Percentiles rank a stretch among this genome's conserved stretches.
These are phyloP conservation scores for Ophiostoma sp. DNA, from an alignment of 2,329 filamentous ascomycete species.

Conservation along the genomic window DNA sequence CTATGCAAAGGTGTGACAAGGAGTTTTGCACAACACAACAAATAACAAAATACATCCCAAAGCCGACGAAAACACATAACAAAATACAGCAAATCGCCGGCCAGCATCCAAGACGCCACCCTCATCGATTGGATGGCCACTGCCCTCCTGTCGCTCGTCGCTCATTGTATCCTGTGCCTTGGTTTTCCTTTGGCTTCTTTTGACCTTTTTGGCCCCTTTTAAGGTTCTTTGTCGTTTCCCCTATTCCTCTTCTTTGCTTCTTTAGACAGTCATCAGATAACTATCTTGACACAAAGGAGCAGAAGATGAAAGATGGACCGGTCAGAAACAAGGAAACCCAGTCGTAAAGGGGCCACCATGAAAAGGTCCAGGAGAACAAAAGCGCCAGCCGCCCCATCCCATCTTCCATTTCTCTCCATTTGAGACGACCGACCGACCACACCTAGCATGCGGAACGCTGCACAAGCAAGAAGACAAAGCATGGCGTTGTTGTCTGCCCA, in stretches of 20 bases:
- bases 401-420: neutral
- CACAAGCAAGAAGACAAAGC: neutral
- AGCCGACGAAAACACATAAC: neutral
- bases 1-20: constrained; percentile 7
- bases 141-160: neutral
- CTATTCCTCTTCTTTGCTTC: neutral
- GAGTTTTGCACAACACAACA: constrained; percentile 1
- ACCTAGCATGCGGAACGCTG: neutral
- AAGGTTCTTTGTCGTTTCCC: neutral
- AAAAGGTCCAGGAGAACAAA: too few relatives aligned
- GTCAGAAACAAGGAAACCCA: neutral
- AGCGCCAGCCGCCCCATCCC: neutral
- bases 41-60: neutral
- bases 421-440: neutral
- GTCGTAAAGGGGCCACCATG: neutral
- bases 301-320: neutral
- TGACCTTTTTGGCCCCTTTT: neutral
- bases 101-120: neutral
- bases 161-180: neutral
- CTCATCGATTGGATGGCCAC: neutral
- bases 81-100: neutral
- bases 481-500: neutral
- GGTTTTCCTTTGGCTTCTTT: neutral
- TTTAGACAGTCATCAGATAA: neutral
- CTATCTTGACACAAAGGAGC: neutral